A percentile compares a stretch with the other conserved stretches of the same genome.
Conservation (phyloP, 345 rosid genomes). For the Populus euphratica region DNA sequence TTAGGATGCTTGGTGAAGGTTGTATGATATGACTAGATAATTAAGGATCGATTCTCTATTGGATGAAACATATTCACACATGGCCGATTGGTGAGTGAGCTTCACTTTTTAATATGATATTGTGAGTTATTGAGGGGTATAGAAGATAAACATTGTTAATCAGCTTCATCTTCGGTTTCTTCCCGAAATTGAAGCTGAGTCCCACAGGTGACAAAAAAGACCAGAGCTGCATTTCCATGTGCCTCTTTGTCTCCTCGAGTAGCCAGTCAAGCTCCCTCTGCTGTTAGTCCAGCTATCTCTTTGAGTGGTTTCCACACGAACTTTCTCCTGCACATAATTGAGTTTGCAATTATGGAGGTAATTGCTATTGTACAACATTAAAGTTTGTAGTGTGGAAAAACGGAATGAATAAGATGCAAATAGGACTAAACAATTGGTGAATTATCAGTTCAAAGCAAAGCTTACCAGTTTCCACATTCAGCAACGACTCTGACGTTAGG, state of each 20-base stretch:
- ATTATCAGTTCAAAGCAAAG: neutral
- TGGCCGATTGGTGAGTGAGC: neutral
- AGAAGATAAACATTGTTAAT: neutral
- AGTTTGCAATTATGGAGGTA: too few relatives aligned
- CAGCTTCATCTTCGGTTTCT: neutral
- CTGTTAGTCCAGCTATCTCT: slow-evolving; percentile 61
- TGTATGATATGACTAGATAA: neutral
- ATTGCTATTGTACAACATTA: too few relatives aligned
- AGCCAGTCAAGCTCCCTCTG: slow-evolving; percentile 24
- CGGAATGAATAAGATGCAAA: neutral
- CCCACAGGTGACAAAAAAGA: neutral
- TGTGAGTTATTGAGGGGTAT: neutral
- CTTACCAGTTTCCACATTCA: slow-evolving; percentile 85
- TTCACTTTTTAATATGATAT: neutral
- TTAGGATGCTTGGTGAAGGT: neutral
- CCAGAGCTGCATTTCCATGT: neutral
- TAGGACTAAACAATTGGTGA: neutral
- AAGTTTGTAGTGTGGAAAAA: neutral
- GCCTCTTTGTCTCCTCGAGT: neutral
- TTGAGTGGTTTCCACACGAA: slow-evolving; percentile 81
- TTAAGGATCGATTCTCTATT: neutral
- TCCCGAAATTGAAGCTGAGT: neutral
- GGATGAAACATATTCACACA: neutral
- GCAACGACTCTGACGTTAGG: slow-evolving; percentile 86
- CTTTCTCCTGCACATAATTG: slow-evolving; percentile 56